Conservation (phyloP, 2,329 filamentous ascomycete species). For the Stachybotrys chlorohalonatus region DNA sequence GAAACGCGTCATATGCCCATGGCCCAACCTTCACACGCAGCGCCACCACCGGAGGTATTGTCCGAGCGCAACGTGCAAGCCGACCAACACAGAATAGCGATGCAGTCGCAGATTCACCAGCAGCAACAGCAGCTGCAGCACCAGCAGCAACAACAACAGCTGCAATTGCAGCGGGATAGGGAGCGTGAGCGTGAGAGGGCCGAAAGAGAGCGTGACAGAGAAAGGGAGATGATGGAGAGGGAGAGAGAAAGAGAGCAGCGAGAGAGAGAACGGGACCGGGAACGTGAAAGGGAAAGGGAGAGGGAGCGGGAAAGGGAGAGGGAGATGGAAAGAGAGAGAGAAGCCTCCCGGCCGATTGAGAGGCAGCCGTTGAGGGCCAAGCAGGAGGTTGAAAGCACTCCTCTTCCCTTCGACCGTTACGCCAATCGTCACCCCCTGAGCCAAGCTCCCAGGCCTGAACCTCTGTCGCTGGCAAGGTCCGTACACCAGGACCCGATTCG, state of each 20-base stretch:
- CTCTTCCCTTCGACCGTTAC: slow-evolving; percentile 34
- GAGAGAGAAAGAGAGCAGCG: slow-evolving; percentile 6
- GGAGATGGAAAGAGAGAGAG: slow-evolving; percentile 17
- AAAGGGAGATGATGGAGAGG: slow-evolving; percentile 10
- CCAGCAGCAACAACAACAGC: no score
- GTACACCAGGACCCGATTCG: slow-evolving; percentile 35
- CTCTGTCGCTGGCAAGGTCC: slow-evolving; percentile 25
- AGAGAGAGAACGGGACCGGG: slow-evolving; percentile 4
- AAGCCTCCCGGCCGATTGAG: slow-evolving; percentile 17
- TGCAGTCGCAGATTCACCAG: slow-evolving; percentile 18
- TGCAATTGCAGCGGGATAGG: no score
- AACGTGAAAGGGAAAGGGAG: slow-evolving; percentile 7
- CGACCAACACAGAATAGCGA: slow-evolving; percentile 22
- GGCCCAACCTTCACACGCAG: slow-evolving; percentile 22
- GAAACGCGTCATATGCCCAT: slow-evolving; percentile 24
- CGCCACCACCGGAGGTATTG: slow-evolving; percentile 24
- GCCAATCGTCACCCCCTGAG: slow-evolving; percentile 29
- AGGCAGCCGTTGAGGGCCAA: slow-evolving; percentile 30
- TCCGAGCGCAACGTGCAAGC: slow-evolving; percentile 18
- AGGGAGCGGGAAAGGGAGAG: slow-evolving; percentile 12
- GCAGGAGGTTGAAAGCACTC: slow-evolving; percentile 36
- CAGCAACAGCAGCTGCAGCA: slow-evolving; percentile 7
- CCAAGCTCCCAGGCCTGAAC: slow-evolving; percentile 29
- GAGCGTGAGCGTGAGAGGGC: no score
- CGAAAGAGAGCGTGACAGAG: not conserved